Evolutionary conservation across 148 eudicot species (phyloP).

Genomic region (Cornus controversa): DNA sequence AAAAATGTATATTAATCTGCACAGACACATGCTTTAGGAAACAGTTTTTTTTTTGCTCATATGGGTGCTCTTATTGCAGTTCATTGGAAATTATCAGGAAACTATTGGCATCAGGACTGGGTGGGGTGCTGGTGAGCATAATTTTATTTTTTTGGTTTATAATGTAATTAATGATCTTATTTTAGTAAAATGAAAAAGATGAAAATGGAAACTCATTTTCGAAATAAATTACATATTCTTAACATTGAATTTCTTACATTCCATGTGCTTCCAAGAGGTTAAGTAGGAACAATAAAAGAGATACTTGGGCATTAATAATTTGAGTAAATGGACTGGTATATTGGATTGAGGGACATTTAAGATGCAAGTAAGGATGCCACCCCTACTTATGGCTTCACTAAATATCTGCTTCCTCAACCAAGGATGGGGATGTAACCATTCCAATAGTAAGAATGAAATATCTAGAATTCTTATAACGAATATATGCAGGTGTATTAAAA

Average conservation of each 20-base stretch:
- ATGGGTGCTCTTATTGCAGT: constrained; percentile 41
- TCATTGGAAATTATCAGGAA: constrained; percentile 85
- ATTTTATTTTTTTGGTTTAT: not conserved
- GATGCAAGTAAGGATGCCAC: not conserved
- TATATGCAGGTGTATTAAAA: not conserved
- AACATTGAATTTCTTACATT: not conserved
- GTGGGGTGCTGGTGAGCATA: constrained; percentile 83
- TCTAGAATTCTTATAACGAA: too few relatives aligned
- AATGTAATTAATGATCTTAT: not conserved
- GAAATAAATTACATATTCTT: not conserved
- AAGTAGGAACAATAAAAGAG: not conserved
- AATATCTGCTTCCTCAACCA: not conserved
- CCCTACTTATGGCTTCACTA: not conserved
- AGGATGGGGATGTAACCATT: not conserved
- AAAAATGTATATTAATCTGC: not conserved
- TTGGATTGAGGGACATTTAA: not conserved
- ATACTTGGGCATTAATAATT: not conserved
- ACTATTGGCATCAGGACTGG: constrained; percentile 70
- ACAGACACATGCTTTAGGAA: not conserved
- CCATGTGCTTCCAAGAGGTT: not conserved
- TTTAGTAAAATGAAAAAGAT: not conserved
- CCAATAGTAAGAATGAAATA: not conserved
- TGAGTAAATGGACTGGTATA: not conserved
- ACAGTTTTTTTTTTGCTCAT: not conserved
- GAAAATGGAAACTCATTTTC: not conserved